These are phyloP conservation scores for Kluyveromyces sp. DNA, from an alignment of 1,139 yeast genomes.

Conservation along the genomic window DNA sequence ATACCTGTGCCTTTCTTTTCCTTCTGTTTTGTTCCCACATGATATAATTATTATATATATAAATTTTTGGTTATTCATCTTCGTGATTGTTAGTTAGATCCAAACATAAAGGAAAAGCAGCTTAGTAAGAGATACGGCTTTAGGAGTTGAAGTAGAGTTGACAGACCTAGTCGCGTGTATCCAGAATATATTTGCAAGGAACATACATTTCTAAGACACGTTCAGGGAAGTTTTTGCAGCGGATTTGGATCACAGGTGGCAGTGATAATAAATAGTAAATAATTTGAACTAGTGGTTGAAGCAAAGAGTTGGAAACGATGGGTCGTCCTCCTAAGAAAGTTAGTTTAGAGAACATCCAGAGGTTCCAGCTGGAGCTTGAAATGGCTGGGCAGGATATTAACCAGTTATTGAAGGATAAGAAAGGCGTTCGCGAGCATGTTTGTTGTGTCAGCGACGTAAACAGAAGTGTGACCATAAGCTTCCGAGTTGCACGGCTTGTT, in stretches of 20 bases:
- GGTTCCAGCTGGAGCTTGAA: slow-evolving; percentile 28
- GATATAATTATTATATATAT: no score
- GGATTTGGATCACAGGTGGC: background rate
- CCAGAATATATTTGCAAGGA: no score
- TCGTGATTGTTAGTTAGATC: no score
- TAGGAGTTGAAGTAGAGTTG: no score
- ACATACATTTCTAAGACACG: no score
- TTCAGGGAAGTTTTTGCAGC: no score
- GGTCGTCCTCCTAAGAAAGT: slow-evolving; percentile 31
- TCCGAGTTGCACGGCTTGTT: slow-evolving; percentile 55
- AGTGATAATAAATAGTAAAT: background rate
- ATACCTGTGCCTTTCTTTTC: no score
- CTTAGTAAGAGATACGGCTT: no score
- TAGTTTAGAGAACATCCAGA: slow-evolving; percentile 28
- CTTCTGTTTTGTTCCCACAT: no score
- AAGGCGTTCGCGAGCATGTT: slow-evolving; percentile 44
- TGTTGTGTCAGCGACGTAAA: slow-evolving; percentile 44
- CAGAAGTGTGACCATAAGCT: slow-evolving; percentile 53
- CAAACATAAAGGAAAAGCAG: no score
- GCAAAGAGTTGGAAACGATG: slow-evolving; percentile 13
- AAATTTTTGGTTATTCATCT: no score
- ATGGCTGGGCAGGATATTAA: slow-evolving; percentile 27
- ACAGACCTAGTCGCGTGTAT: no score
- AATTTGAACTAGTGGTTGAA: background rate
- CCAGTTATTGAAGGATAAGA: slow-evolving; percentile 32